These are phyloP conservation scores for Lactifluus rugatus DNA, from an alignment of 768 basidiomycete genomes.

Conservation along the genomic window DNA sequence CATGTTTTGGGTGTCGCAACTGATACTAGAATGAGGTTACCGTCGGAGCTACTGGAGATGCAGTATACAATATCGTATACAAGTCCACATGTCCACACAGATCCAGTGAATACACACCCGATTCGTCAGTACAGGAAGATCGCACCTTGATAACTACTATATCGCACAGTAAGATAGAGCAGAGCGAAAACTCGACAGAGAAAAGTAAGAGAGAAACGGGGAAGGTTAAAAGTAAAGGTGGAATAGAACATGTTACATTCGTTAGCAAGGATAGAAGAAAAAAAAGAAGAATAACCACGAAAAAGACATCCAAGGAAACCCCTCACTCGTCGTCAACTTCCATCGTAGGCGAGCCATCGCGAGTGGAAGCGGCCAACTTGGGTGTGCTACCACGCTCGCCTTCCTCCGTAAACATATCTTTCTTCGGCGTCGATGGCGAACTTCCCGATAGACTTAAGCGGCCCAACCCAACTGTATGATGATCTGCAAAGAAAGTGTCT, in stretches of 20 bases:
- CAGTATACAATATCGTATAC: constrained; percentile 1
- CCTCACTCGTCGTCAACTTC: constrained; percentile 13
- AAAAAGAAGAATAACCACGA: not conserved
- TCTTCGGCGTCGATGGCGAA: constrained; percentile 13
- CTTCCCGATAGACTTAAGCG: constrained; percentile 11
- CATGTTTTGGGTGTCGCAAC: not conserved
- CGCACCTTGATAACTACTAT: not conserved
- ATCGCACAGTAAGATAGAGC: constrained; percentile 8
- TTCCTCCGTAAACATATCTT: constrained; percentile 21
- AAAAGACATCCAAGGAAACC: not conserved
- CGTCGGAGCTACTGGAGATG: not conserved
- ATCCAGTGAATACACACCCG: not conserved
- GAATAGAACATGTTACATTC: constrained; percentile 2
- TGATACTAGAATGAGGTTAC: not conserved
- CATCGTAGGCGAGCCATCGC: constrained; percentile 9
- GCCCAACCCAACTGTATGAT: constrained; percentile 13
- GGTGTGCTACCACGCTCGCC: constrained; percentile 15
- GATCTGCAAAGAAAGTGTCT: constrained; percentile 8
- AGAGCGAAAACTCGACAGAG: not conserved
- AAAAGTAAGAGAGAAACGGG: not conserved
- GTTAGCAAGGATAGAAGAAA: not conserved
- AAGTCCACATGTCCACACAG: constrained; percentile 8
- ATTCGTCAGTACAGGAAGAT: constrained; percentile 3
- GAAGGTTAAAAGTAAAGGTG: not conserved
- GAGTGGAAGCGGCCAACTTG: not conserved